Evolutionary conservation across 164 flowering plant species (phyloP).

Genomic region (Vitis amurensis): DNA sequence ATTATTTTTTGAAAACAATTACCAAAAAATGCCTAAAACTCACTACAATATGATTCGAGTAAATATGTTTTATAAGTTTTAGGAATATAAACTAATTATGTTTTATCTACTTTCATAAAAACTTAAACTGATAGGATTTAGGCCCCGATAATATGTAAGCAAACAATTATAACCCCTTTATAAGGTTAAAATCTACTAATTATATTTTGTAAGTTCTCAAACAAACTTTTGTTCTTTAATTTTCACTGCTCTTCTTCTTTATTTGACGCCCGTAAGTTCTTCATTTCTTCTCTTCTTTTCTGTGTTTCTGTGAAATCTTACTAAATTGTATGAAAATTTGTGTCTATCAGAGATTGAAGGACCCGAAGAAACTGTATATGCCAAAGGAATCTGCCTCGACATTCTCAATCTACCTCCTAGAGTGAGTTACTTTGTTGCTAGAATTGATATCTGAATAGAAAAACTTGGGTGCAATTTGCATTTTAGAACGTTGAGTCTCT

Average conservation of each 20-base stretch:
- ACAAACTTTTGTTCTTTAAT: no score
- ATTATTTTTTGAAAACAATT: no score
- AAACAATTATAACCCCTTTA: no score
- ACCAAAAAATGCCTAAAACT: no score
- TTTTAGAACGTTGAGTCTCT: neutral
- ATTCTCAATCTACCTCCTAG: constrained; percentile 94
- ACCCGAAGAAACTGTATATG: constrained; percentile 78
- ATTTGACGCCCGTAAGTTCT: constrained; percentile 52
- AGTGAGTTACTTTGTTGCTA: constrained; percentile 30
- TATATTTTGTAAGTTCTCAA: no score
- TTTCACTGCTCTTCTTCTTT: constrained; percentile 29
- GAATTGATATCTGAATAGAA: neutral
- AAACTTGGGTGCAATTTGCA: neutral
- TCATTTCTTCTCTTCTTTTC: neutral
- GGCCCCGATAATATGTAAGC: no score
- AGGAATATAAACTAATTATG: no score
- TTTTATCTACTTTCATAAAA: no score
- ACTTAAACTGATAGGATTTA: no score
- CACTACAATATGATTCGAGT: no score
- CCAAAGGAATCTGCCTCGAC: constrained; percentile 81
- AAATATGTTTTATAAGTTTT: no score
- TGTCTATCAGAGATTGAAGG: constrained; percentile 60
- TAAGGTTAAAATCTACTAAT: no score
- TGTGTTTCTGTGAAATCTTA: neutral
- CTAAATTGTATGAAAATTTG: neutral